Evolutionary conservation across 2,329 filamentous ascomycete species (phyloP).

Genomic region (Cercospora janseana): DNA sequence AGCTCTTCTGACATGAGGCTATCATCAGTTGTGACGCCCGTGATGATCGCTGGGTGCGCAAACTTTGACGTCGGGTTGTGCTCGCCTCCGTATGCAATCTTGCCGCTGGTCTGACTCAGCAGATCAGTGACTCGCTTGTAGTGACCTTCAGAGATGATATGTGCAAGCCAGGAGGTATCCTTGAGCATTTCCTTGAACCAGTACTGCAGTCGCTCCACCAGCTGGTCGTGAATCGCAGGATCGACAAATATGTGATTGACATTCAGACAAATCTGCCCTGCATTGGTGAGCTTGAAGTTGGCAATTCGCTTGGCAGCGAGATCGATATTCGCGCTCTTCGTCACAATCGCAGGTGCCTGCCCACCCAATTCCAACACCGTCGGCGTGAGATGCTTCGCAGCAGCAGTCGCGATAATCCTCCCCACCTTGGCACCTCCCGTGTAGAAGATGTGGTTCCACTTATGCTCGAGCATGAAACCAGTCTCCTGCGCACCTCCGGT

Average conservation of each 20-base stretch:
- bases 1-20: slow-evolving; percentile 75
- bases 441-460: slow-evolving; percentile 87
- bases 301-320: slow-evolving; percentile 77
- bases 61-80: slow-evolving; percentile 74
- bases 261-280: slow-evolving; percentile 83
- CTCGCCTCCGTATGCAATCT: slow-evolving; percentile 78
- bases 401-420: slow-evolving; percentile 65
- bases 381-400: slow-evolving; percentile 73
- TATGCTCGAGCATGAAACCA: slow-evolving; percentile 73
- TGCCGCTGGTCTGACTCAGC: slow-evolving; percentile 74
- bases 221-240: slow-evolving; percentile 64
- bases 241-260: slow-evolving; percentile 88
- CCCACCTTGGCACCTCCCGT: slow-evolving; percentile 73
- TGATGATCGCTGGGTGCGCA: slow-evolving; percentile 81
- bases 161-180: slow-evolving; percentile 68
- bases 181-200: slow-evolving; percentile 72
- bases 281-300: slow-evolving; percentile 80
- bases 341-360: slow-evolving; percentile 76
- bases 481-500: slow-evolving; percentile 78
- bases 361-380: slow-evolving; percentile 78
- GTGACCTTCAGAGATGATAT: slow-evolving; percentile 73
- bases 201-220: slow-evolving; percentile 70
- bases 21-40: slow-evolving; percentile 71
- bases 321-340: slow-evolving; percentile 71
- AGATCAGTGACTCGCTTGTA: slow-evolving; percentile 82